These are phyloP conservation scores for Salvia splendens DNA, from an alignment of 257 asterid species.

Conservation along the genomic window DNA sequence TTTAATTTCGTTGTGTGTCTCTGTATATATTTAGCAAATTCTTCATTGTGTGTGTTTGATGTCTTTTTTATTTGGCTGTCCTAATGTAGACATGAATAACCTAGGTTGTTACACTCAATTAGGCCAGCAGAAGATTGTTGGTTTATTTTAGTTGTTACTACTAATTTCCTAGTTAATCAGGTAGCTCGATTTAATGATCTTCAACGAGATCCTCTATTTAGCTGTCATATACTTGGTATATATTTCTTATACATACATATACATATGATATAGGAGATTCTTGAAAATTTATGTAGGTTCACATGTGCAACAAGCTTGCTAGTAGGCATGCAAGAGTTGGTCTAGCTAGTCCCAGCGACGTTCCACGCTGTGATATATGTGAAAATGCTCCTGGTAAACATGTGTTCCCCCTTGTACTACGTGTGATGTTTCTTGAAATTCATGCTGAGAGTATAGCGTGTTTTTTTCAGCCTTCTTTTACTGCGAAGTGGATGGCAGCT, in stretches of 20 bases:
- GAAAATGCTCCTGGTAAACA: constrained; percentile 47
- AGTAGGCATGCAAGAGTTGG: constrained; percentile 51
- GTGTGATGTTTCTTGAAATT: neutral
- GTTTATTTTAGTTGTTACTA: too few relatives aligned
- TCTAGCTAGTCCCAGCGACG: constrained; percentile 42
- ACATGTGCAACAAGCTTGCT: constrained; percentile 47
- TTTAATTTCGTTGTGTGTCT: too few relatives aligned
- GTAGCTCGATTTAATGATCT: too few relatives aligned
- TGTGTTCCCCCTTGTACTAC: neutral
- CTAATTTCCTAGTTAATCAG: too few relatives aligned
- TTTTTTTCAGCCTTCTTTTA: constrained; percentile 42
- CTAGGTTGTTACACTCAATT: too few relatives aligned
- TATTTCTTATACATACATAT: neutral
- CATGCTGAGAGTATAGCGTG: neutral
- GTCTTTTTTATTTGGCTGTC: too few relatives aligned
- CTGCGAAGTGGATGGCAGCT: constrained; percentile 52
- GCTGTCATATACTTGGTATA: too few relatives aligned
- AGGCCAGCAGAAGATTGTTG: too few relatives aligned
- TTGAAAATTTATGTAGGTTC: constrained; percentile 37
- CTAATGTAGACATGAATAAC: too few relatives aligned
- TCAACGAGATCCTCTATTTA: too few relatives aligned
- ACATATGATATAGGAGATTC: neutral
- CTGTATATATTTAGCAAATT: too few relatives aligned
- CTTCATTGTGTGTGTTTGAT: too few relatives aligned
- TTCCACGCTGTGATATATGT: constrained; percentile 48